Percentiles rank a stretch among this genome's conserved stretches.
phyloP scores from a whole-genome alignment of 2,329 filamentous ascomycete species.

The Ceratocystiopsis minuta region DNA sequence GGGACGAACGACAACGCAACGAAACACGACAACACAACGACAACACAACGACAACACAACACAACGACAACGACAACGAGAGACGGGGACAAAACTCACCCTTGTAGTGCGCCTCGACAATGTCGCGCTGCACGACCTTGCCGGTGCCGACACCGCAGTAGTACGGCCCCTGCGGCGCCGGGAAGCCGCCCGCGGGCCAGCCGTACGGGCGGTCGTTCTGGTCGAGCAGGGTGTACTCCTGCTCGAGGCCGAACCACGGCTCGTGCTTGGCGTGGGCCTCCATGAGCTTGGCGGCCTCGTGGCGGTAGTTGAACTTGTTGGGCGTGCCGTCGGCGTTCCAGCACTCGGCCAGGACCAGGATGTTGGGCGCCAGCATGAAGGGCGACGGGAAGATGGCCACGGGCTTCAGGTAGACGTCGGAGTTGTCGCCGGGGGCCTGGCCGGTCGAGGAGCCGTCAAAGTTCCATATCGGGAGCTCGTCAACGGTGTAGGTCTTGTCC shows the following conservation, averaged over 20 bases:
- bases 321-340: slow-evolving; percentile 87
- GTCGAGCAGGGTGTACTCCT: slow-evolving; percentile 92
- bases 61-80: not conserved
- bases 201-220: slow-evolving; percentile 76
- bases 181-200: slow-evolving; percentile 77
- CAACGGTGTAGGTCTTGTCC: slow-evolving; percentile 13
- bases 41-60: not conserved
- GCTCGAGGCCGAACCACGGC: slow-evolving; percentile 96
- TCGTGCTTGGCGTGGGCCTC: slow-evolving; percentile 63
- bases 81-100: slow-evolving; percentile 8
- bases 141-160: slow-evolving; percentile 96
- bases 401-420: slow-evolving; percentile 37
- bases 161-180: slow-evolving; percentile 83
- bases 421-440: slow-evolving; percentile 63
- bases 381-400: slow-evolving; percentile 60
- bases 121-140: slow-evolving; percentile 95
- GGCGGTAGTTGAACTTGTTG: slow-evolving; percentile 97
- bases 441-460: slow-evolving; percentile 62
- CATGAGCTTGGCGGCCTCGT: slow-evolving; percentile 83
- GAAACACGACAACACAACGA: too few species aligned
- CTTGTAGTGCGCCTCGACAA: slow-evolving; percentile 71
- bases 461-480: slow-evolving; percentile 59
- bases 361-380: slow-evolving; percentile 55
- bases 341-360: slow-evolving; percentile 86
- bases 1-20: too few species aligned